These are phyloP conservation scores for Backusella parvicylindrica DNA, from an alignment of 192 early-diverging fungal species.

Conservation along the genomic window DNA sequence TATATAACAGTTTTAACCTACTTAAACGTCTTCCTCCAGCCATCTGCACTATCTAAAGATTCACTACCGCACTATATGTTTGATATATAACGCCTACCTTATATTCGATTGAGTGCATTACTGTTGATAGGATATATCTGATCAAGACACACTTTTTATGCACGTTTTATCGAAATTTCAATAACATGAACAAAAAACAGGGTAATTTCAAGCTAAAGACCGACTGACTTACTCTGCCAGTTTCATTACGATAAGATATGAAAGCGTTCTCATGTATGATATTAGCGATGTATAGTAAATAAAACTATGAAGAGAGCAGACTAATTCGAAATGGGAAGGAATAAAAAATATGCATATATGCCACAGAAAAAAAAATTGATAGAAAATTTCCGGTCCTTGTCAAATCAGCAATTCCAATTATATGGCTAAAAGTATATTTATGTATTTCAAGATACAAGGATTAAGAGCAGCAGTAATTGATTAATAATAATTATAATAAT, in stretches of 20 bases:
- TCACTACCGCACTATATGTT: background rate
- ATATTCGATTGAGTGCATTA: background rate
- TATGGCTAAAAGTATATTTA: background rate
- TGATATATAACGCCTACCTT: background rate
- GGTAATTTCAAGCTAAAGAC: background rate
- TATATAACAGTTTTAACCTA: too few relatives aligned
- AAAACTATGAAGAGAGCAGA: background rate
- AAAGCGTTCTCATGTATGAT: background rate
- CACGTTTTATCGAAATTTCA: background rate
- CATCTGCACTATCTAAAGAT: background rate
- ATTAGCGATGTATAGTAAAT: background rate
- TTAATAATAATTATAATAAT: too few relatives aligned
- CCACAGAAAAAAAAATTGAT: background rate
- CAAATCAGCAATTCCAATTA: background rate
- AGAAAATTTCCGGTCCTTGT: background rate
- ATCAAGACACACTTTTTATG: background rate
- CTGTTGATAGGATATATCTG: background rate
- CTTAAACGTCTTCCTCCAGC: background rate
- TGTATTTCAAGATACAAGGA: background rate
- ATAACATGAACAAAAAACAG: background rate
- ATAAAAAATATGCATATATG: background rate
- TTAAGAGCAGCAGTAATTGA: background rate
- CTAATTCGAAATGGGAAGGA: background rate
- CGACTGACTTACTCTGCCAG: background rate
- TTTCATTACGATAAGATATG: background rate